phyloP scores from a whole-genome alignment of 2,329 filamentous ascomycete species.

The Leptographium procerum region DNA sequence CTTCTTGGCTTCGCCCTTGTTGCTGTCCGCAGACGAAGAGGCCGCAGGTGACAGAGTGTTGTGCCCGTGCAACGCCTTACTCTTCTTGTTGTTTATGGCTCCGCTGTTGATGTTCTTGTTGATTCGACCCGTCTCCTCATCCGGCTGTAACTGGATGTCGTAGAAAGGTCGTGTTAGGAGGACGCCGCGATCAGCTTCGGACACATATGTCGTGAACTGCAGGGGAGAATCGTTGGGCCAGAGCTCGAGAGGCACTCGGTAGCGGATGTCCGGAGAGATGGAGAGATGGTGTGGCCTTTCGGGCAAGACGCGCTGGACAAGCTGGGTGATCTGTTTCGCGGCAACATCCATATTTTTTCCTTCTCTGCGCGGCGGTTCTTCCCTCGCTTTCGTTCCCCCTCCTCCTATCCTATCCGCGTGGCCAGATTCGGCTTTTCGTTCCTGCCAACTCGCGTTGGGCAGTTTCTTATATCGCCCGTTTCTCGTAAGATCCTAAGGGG shows the following conservation, averaged over 20 bases:
- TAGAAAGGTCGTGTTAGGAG: slow-evolving; percentile 46
- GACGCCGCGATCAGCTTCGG: slow-evolving; percentile 45
- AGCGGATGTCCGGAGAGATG: slow-evolving; percentile 35
- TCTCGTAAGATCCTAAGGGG: neutral
- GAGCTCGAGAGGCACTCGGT: slow-evolving; percentile 26
- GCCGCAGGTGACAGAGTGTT: slow-evolving; percentile 20
- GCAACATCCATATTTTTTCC: slow-evolving; percentile 15
- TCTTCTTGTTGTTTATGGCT: neutral
- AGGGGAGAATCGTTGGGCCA: slow-evolving; percentile 34
- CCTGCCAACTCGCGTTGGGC: neutral
- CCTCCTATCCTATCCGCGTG: neutral
- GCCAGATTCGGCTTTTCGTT: neutral
- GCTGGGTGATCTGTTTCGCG: slow-evolving; percentile 13
- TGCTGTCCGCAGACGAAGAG: slow-evolving; percentile 14
- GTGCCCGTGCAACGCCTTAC: slow-evolving; percentile 17
- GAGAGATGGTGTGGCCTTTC: slow-evolving; percentile 35
- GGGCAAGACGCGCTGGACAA: slow-evolving; percentile 15
- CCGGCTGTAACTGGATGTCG: slow-evolving; percentile 42
- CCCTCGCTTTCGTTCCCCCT: slow-evolving; percentile 2
- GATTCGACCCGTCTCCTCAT: neutral
- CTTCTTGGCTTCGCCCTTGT: slow-evolving; percentile 23
- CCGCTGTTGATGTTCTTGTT: neutral
- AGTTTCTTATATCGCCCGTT: neutral
- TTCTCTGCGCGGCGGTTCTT: neutral
- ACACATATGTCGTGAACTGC: slow-evolving; percentile 46